phyloP scores from a whole-genome alignment of 1,139 yeast genomes.

The Suhomyces anneliseae region DNA sequence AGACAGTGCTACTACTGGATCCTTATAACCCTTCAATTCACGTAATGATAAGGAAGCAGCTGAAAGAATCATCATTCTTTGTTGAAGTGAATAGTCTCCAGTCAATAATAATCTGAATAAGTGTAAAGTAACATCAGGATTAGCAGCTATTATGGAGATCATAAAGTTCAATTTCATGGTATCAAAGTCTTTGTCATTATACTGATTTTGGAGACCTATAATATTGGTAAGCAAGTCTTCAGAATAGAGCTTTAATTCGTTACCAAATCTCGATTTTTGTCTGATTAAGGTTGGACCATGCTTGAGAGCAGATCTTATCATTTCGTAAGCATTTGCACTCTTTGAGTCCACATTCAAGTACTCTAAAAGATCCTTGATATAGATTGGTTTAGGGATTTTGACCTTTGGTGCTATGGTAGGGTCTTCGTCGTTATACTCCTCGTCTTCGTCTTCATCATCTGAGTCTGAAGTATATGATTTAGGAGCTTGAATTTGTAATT shows the following conservation, averaged over 20 bases:
- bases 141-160: conserved; percentile 52
- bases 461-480: conserved; percentile 2
- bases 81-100: conserved; percentile 70
- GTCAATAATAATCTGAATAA: conserved; percentile 44
- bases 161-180: conserved; percentile 48
- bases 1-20: conserved; percentile 41
- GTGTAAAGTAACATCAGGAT: conserved; percentile 41
- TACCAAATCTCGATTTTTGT: conserved; percentile 51
- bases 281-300: conserved; percentile 56
- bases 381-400: conserved; percentile 53
- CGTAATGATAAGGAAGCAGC: conserved; percentile 60
- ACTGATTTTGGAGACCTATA: conserved; percentile 50
- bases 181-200: conserved; percentile 51
- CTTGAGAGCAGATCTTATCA: conserved; percentile 49
- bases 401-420: conserved; percentile 40
- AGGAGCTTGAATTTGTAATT: neutral
- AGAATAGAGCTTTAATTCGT: conserved; percentile 54
- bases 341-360: conserved; percentile 50
- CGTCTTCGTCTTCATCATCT: conserved; percentile 20
- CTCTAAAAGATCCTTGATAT: conserved; percentile 59
- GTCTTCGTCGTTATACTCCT: conserved; percentile 57
- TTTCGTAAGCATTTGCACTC: conserved; percentile 50
- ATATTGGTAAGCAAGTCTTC: conserved; percentile 45
- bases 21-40: conserved; percentile 58
- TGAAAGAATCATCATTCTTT: conserved; percentile 55